Evolutionary conservation across 163 green algal genomes (phyloP), one percentile per base, ranked within the genome.

Genomic region (Volvox carteri): DNA sequence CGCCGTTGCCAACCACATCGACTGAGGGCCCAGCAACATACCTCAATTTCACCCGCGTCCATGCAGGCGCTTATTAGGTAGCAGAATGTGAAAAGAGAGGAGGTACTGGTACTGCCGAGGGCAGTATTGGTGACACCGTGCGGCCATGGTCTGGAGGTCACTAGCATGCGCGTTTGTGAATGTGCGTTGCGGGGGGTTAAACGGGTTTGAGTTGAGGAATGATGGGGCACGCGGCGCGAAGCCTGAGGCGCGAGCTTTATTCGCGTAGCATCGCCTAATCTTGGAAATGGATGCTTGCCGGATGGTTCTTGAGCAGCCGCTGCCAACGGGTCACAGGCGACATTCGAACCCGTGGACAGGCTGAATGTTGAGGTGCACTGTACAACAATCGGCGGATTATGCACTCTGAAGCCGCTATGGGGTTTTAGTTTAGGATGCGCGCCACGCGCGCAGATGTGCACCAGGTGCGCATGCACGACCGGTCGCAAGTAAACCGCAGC

Each of bases 41-140:
- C 94, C 78, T 97, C 93, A 19, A 97, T 96, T 78, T 97, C 97
- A 23, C 95, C 95, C 7, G 54, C 85, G 70, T 96, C 95, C 84
- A 94, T 95, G 56, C 93, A 89, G 18, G 86, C 92, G 42, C 93
- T 94, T 25, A 95, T 81, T 39, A 68, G 85, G 35, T 94, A 87
- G 65, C 92, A 84, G n/a, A 41, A 41, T 35, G 46, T 8, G 6
- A 16, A 73, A 16, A 41, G 28, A 6, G 35, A n/a, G 37, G 62
- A 67, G 9, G 56, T 5, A 23, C 19, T 28, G 56, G 56, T 67
- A 23, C 56, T 67, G 56, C 16, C 14, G 5, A 23, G 19, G 56
- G 56, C 56, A 5, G 56, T 23, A n/a, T n/a, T n/a, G n/a, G 19
- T 23, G 14, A 67, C 56, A 67, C 56, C 56, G 5, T 30, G 56